Percentiles rank a stretch among this genome's conserved stretches.
phyloP scores from a whole-genome alignment of 257 asterid species.

The Fraxinus americana region DNA sequence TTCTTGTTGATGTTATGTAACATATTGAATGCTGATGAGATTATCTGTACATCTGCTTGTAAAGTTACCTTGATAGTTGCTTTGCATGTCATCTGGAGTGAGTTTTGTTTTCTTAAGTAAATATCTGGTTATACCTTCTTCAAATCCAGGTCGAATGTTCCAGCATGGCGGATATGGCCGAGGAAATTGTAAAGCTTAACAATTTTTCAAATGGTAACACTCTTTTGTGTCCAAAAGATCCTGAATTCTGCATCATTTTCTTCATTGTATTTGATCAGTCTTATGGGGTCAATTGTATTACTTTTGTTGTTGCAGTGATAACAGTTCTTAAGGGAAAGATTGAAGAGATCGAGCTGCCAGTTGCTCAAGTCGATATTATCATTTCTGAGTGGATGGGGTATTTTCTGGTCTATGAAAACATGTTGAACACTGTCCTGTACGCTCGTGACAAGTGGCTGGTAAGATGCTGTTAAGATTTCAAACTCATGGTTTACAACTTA shows the following conservation, averaged over 20 bases:
- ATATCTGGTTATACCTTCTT: neutral
- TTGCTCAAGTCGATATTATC: slow-evolving; percentile 82
- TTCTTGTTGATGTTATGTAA: neutral
- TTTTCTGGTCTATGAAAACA: slow-evolving; percentile 85
- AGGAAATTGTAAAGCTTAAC: slow-evolving; percentile 72
- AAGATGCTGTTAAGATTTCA: slow-evolving; percentile 29
- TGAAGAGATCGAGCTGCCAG: slow-evolving; percentile 96
- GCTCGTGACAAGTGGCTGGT: slow-evolving; percentile 98
- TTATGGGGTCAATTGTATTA: slow-evolving; percentile 2
- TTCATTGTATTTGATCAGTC: slow-evolving; percentile 14
- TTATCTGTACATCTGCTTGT: neutral
- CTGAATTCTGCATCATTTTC: slow-evolving; percentile 6
- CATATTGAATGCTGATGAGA: neutral
- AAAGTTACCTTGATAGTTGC: neutral
- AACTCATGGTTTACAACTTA: neutral
- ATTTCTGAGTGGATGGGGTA: slow-evolving; percentile 99
- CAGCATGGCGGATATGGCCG: slow-evolving; percentile 57
- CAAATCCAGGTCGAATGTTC: neutral
- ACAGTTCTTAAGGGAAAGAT: slow-evolving; percentile 92
- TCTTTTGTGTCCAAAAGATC: slow-evolving; percentile 12
- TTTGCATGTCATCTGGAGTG: neutral
- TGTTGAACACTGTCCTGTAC: slow-evolving; percentile 81
- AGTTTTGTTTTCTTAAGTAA: neutral
- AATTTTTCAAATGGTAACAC: slow-evolving; percentile 82
- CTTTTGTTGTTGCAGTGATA: slow-evolving; percentile 54